phyloP scores from a whole-genome alignment of 495 filamentous ascomycete genomes.

The Bacidia rubella region DNA sequence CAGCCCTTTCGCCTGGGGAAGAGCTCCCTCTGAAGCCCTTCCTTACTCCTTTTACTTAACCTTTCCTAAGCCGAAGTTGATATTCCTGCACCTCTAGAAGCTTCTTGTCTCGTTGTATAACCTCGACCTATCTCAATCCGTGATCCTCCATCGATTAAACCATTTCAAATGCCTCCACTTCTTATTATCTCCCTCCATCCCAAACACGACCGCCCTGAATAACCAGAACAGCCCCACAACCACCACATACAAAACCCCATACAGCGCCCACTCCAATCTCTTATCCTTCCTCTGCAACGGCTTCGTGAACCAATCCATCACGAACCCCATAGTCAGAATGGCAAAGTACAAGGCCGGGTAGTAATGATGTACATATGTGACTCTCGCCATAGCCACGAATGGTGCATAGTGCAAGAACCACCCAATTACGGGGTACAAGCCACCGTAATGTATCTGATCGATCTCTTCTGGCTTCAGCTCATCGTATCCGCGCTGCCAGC shows the following conservation, averaged over 20 bases:
- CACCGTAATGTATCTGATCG: slow-evolving; percentile 87
- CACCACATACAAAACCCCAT: slow-evolving; percentile 53
- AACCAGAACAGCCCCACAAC: slow-evolving; percentile 70
- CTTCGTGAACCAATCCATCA: slow-evolving; percentile 67
- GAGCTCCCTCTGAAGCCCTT: no score
- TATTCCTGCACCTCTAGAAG: no score
- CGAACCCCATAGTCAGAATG: slow-evolving; percentile 78
- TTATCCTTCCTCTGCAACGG: slow-evolving; percentile 43
- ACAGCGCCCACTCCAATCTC: slow-evolving; percentile 46
- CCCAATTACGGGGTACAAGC: slow-evolving; percentile 79
- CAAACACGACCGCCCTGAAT: slow-evolving; percentile 93
- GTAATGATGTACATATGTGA: slow-evolving; percentile 98
- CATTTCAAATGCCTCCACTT: slow-evolving; percentile 90
- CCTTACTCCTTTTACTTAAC: no score
- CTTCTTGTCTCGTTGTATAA: no score
- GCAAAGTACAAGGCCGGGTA: slow-evolving; percentile 98
- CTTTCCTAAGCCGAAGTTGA: no score
- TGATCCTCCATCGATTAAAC: slow-evolving; percentile 49
- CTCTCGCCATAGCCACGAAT: slow-evolving; percentile 93
- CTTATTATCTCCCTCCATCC: slow-evolving; percentile 73
- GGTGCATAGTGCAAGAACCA: slow-evolving; percentile 96
- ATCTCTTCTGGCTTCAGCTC: slow-evolving; percentile 71
- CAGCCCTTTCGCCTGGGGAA: no score
- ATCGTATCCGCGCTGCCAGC: slow-evolving; percentile 90
- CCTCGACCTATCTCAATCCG: slow-evolving; percentile 24